Base-by-base conservation (phyloP, 257 asterid genomes). In the Phtheirospermum japonicum region DNA sequence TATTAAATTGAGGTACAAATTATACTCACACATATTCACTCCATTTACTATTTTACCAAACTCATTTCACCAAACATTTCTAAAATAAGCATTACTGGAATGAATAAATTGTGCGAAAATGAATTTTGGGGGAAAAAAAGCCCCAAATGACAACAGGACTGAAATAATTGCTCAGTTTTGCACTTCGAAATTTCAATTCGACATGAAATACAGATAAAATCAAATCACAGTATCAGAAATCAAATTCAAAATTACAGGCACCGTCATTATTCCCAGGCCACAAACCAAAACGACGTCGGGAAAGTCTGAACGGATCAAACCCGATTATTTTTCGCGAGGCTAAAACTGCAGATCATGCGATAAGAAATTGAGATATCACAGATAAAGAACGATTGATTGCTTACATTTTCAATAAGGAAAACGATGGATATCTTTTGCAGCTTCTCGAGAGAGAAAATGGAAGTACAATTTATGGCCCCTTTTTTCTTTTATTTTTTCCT, bases 381-480 rank as follows among this genome's bases (percentile, higher is more conserved):
- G 40, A 26, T 57, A 58, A 57, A 19, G 50, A 55, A 5, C 4
- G 19, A 60, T 60, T n/a, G 19, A 60, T 60, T n/a, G 3, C 81
- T 54, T 76, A 76, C 81, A 73, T 73, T 58, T 67, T 57, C 18
- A 13, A 39, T 67, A 66, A 55, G 48, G 14, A 67, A 49, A 53
- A 28, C 55, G 63, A 28, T 5, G 63, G 70, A 64, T 52, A 59
- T 34, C 49, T 50, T 40, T 14, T 37, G 20, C 66, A 33, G 34
- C 37, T 70, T 56, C 59, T 13, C 37, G 65, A 33, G 37, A 62
- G 63, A 55, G 49, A 68, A 59, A 20, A 51, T 4, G 36, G 34
- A 23, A 52, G 36, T 20, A 20, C 37, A 51, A 1, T 23, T 18
- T 20, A 18, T 30, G 54, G 59, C 26, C 40, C 31, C 57, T 30